phyloP scores from a whole-genome alignment of 192 early-diverging fungal genomes.

The Podila epicladia region DNA sequence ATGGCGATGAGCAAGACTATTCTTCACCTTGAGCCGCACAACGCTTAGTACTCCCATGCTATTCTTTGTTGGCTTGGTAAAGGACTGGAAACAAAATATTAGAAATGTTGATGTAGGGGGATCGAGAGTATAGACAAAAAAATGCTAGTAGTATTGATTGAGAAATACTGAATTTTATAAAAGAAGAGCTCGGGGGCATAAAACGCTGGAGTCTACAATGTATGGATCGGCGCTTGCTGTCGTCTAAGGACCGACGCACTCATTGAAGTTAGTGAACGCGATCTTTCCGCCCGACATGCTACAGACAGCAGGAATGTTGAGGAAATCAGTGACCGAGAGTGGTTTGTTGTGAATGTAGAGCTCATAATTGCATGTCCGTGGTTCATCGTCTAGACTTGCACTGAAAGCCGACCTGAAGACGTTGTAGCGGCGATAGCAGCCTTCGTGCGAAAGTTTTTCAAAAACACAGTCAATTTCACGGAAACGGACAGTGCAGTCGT shows the following conservation, averaged over 20 bases:
- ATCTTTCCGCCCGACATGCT: conserved; percentile 6
- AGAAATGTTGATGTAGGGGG: no score
- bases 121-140: no score
- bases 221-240: no score
- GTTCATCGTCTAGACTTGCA: no score
- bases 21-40: no score
- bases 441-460: background rate
- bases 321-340: conserved; percentile 4
- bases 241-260: background rate
- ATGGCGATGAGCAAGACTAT: no score
- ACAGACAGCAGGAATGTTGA: conserved; percentile 7
- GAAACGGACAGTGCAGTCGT: background rate
- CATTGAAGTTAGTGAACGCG: background rate
- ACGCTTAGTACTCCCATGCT: no score
- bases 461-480: background rate
- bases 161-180: background rate
- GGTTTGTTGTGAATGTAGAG: background rate
- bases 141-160: no score
- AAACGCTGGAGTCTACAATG: background rate
- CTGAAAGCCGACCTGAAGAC: background rate
- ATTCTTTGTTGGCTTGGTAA: no score
- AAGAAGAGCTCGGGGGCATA: background rate
- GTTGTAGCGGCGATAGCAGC: background rate
- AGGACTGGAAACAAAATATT: no score
- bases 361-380: background rate